phyloP scores from a whole-genome alignment of 192 early-diverging fungal species.

The Backusella tuberculispora region DNA sequence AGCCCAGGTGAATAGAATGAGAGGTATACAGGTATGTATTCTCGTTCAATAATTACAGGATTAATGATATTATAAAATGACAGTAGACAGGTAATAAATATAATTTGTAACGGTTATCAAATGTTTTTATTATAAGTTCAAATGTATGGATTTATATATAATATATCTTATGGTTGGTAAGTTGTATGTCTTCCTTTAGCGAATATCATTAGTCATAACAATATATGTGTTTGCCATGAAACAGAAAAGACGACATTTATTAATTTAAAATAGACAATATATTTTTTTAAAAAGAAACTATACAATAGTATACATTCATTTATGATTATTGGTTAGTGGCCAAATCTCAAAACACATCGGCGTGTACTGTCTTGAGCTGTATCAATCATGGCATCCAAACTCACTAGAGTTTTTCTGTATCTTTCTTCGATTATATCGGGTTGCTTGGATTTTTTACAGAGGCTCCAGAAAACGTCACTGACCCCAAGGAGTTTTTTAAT shows the following conservation, averaged over 20 bases:
- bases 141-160: constrained; percentile 2
- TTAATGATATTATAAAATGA: not conserved
- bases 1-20: constrained; percentile 17
- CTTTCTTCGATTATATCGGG: constrained; percentile 16
- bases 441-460: constrained; percentile 19
- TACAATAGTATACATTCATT: not conserved
- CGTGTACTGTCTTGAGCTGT: constrained; percentile 21
- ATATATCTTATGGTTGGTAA: constrained; percentile 4
- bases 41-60: constrained; percentile 13
- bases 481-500: constrained; percentile 24
- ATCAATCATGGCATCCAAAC: constrained; percentile 11
- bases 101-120: constrained; percentile 8
- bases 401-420: constrained; percentile 17
- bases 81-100: not conserved
- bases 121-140: constrained; percentile 10
- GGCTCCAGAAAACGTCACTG: constrained; percentile 32
- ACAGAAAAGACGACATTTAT: not conserved
- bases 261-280: constrained; percentile 1
- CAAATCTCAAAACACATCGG: constrained; percentile 20
- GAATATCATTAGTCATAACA: constrained; percentile 2
- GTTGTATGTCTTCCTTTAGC: constrained; percentile 15
- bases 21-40: constrained; percentile 15
- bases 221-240: constrained; percentile 2
- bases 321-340: not conserved
- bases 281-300: constrained; percentile 3